Percentiles rank a stretch among this genome's conserved stretches.
Conservation (phyloP, 768 basidiomycete genomes). For the Russula sp. region DNA sequence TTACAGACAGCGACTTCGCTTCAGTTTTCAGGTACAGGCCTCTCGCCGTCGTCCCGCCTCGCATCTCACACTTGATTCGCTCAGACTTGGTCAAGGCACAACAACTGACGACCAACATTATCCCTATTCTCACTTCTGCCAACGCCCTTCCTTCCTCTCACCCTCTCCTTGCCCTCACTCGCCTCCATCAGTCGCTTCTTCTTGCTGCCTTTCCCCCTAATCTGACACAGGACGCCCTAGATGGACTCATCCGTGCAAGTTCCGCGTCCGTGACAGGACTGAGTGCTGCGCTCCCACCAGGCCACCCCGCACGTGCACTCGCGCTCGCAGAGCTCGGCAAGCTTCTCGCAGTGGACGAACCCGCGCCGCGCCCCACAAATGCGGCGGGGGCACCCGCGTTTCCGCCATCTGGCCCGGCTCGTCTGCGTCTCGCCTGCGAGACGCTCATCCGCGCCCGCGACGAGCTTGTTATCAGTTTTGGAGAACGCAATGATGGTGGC, state of each 20-base stretch:
- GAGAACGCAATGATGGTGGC: conserved; percentile 62
- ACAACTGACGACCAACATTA: conserved; percentile 57
- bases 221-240: conserved; percentile 47
- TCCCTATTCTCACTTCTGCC: conserved; percentile 55
- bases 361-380: conserved; percentile 33
- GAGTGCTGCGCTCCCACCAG: conserved; percentile 44
- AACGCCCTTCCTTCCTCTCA: conserved; percentile 62
- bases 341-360: conserved; percentile 74
- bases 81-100: conserved; percentile 37
- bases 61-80: background rate
- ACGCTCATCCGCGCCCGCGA: conserved; percentile 55
- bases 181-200: conserved; percentile 66
- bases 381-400: conserved; percentile 32
- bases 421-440: conserved; percentile 59
- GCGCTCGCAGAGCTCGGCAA: conserved; percentile 78
- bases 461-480: conserved; percentile 69
- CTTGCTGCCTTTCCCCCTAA: conserved; percentile 43
- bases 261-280: conserved; percentile 52
- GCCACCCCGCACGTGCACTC: conserved; percentile 75
- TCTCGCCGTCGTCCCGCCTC: background rate
- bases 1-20: conserved; percentile 63
- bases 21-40: conserved; percentile 49
- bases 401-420: conserved; percentile 60
- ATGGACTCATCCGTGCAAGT: conserved; percentile 55
- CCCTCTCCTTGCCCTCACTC: conserved; percentile 68